These are phyloP conservation scores for Candida broadrunensis DNA, from an alignment of 805 yeast species.

Conservation along the genomic window DNA sequence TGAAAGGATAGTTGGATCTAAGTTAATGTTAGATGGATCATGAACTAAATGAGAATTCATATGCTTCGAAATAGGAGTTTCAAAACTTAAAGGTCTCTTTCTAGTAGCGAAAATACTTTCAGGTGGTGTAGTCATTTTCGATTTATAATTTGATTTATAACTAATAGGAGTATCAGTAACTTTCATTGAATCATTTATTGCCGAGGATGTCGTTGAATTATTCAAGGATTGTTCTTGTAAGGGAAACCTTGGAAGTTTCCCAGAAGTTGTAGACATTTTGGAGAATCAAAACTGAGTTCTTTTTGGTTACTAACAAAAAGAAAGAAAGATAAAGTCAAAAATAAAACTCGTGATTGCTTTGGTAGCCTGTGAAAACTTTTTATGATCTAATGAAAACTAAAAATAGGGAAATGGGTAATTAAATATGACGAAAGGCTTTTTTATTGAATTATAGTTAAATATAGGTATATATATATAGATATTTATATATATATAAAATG, in stretches of 20 bases:
- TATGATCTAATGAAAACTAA: too few relatives aligned
- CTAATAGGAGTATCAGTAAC: conserved; percentile 23
- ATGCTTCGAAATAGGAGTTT: conserved; percentile 8
- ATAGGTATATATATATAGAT: too few relatives aligned
- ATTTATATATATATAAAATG: too few relatives aligned
- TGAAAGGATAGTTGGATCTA: conserved; percentile 10
- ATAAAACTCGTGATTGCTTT: too few relatives aligned
- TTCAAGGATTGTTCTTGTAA: conserved; percentile 1
- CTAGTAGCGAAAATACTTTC: conserved; percentile 18
- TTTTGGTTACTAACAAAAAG: too few relatives aligned
- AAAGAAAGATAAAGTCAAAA: too few relatives aligned
- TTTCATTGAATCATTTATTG: not conserved
- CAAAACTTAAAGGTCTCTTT: conserved; percentile 6
- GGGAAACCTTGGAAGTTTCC: conserved; percentile 1
- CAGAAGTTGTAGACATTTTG: conserved; percentile 3
- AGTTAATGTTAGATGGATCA: conserved; percentile 6
- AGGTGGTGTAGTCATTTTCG: conserved; percentile 38
- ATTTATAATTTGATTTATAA: conserved; percentile 9
- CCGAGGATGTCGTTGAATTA: conserved; percentile 5
- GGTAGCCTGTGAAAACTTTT: too few relatives aligned
- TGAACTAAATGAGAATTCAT: conserved; percentile 3
- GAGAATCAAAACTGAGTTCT: too few relatives aligned
- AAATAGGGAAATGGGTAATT: too few relatives aligned
- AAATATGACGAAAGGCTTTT: too few relatives aligned
- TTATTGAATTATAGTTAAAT: too few relatives aligned